Conservation (phyloP, 2,329 filamentous ascomycete genomes). For the Venturia pyrina region DNA sequence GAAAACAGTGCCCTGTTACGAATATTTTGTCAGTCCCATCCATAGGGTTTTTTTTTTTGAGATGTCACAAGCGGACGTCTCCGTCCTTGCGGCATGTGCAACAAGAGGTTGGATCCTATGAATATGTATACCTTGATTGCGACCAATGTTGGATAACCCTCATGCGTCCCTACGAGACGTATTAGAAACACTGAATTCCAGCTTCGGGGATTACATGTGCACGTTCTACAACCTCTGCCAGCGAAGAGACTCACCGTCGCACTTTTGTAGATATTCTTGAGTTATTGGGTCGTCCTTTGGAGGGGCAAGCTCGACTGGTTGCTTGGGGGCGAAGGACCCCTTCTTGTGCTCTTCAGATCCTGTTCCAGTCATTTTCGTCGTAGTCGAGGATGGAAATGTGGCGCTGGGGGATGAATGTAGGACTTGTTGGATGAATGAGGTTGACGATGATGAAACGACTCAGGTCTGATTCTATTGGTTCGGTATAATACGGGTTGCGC, state of each 20-base stretch:
- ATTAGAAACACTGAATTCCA: neutral
- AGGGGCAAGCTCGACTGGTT: constrained; percentile 62
- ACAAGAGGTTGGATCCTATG: neutral
- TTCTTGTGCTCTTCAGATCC: constrained; percentile 22
- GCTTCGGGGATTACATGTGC: neutral
- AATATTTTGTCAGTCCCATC: neutral
- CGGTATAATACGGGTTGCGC: neutral
- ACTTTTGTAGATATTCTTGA: constrained; percentile 66
- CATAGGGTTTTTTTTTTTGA: too few relatives aligned
- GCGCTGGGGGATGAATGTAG: neutral
- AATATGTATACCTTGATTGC: constrained; percentile 42
- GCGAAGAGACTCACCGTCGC: constrained; percentile 58
- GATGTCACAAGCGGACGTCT: neutral
- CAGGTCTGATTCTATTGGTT: neutral
- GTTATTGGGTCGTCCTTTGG: constrained; percentile 84
- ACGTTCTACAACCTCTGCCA: neutral
- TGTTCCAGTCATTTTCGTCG: constrained; percentile 5
- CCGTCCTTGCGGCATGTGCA: neutral
- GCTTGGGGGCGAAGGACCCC: constrained; percentile 64
- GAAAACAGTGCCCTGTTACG: constrained; percentile 70
- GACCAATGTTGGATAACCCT: constrained; percentile 49
- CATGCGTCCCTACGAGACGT: constrained; percentile 46
- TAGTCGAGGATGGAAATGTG: neutral
- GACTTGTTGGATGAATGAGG: neutral
- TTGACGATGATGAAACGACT: neutral